Conservation (phyloP, 2,329 filamentous ascomycete species). For the Phyllosticta paracitricarpa region DNA sequence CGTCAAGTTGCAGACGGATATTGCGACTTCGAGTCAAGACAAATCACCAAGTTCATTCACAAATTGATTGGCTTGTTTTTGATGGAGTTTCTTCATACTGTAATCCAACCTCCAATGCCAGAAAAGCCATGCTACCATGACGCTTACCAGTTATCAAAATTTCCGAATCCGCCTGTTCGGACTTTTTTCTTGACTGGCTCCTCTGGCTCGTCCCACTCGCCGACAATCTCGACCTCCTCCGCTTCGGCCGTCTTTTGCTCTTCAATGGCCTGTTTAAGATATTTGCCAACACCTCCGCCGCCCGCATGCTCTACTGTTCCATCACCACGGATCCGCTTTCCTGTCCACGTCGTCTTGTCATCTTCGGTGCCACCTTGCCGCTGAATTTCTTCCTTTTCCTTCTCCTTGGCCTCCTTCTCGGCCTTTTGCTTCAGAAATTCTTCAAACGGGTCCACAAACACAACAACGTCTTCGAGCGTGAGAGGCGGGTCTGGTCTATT, state of each 20-base stretch:
- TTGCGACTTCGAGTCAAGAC: too few relatives aligned
- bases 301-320: conserved; percentile 45
- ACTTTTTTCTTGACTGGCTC: conserved; percentile 73
- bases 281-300: conserved; percentile 59
- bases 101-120: background rate
- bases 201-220: conserved; percentile 32
- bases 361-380: conserved; percentile 68
- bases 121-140: background rate
- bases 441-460: conserved; percentile 91
- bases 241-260: conserved; percentile 21
- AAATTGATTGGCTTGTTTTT: background rate
- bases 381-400: conserved; percentile 53
- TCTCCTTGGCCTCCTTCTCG: conserved; percentile 47
- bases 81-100: background rate
- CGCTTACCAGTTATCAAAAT: conserved; percentile 81
- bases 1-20: background rate
- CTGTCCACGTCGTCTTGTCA: conserved; percentile 89
- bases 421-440: conserved; percentile 67
- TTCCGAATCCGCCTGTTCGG: conserved; percentile 75
- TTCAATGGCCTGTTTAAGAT: conserved; percentile 55
- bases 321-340: conserved; percentile 69
- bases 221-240: conserved; percentile 50
- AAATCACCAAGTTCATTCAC: too few relatives aligned
- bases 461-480: conserved; percentile 67
- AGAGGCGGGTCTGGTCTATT: conserved; percentile 35